Conservation (phyloP, 1,284 basidiomycete species). For the Xerocomus amazonicus region DNA sequence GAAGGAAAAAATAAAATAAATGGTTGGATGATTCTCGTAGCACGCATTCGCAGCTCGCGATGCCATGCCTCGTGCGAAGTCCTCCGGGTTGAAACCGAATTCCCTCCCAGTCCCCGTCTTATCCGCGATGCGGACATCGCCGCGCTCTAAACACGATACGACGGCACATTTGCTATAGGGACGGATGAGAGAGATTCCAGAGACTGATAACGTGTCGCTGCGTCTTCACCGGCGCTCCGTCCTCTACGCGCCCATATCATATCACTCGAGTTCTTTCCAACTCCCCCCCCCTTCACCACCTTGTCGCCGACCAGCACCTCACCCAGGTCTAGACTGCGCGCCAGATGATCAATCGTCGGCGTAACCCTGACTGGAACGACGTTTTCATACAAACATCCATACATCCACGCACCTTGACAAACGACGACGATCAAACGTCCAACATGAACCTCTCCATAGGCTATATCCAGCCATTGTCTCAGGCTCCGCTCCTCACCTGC, state of each 20-base stretch:
- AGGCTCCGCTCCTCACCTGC: too few relatives aligned
- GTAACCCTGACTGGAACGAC: too few relatives aligned
- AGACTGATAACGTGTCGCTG: constrained; percentile 1
- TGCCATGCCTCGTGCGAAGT: neutral
- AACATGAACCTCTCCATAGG: too few relatives aligned
- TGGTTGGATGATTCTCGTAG: too few relatives aligned
- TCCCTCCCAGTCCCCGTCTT: neutral
- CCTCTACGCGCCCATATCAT: neutral
- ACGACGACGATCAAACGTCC: too few relatives aligned
- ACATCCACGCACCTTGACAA: too few relatives aligned
- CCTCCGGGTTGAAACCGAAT: neutral
- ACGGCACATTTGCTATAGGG: too few relatives aligned
- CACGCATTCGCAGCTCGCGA: neutral
- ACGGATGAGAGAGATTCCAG: neutral
- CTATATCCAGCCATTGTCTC: too few relatives aligned
- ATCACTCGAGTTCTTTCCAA: constrained; percentile 2
- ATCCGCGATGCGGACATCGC: neutral
- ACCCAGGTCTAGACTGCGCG: neutral
- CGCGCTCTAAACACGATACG: neutral
- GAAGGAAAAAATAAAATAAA: neutral
- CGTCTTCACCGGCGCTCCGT: constrained; percentile 10
- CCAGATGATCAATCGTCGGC: neutral
- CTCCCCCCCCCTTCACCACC: neutral
- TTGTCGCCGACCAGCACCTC: neutral
- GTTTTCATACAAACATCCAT: too few relatives aligned